Percentiles rank a stretch among this genome's conserved stretches.
These are phyloP conservation scores for Corrigiola litoralis DNA, from an alignment of 179 eudicot genomes.

Conservation along the genomic window DNA sequence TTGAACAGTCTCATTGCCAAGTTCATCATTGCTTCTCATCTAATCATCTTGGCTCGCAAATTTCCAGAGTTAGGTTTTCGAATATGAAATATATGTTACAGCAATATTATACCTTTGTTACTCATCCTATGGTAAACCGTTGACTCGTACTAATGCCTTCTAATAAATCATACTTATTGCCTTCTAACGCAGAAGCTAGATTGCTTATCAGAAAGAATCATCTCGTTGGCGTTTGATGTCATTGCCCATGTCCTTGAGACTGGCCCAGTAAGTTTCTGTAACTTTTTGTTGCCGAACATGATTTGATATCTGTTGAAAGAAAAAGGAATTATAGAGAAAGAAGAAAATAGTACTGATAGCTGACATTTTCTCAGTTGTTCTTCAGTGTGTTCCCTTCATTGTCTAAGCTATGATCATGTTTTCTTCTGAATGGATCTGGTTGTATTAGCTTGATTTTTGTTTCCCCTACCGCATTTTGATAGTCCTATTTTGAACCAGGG, in stretches of 20 bases:
- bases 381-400: background rate
- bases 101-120: background rate
- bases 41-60: too few relatives aligned
- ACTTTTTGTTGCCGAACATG: background rate
- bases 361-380: background rate
- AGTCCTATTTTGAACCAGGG: conserved; percentile 41
- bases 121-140: too few relatives aligned
- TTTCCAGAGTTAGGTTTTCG: too few relatives aligned
- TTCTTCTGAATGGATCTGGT: background rate
- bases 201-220: conserved; percentile 55
- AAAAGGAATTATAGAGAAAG: too few relatives aligned
- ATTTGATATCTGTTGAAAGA: background rate
- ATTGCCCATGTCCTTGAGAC: conserved; percentile 74
- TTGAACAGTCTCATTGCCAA: too few relatives aligned
- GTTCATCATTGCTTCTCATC: too few relatives aligned
- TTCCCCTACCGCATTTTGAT: conserved; percentile 2
- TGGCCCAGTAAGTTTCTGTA: conserved; percentile 55
- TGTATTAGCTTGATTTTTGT: background rate
- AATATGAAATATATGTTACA: too few relatives aligned
- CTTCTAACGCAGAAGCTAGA: conserved; percentile 51
- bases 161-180: background rate
- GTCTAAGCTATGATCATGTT: background rate
- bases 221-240: conserved; percentile 74
- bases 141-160: background rate
- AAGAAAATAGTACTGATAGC: background rate